phyloP scores from a whole-genome alignment of 805 yeast species.

The Peterozyma toletana region DNA sequence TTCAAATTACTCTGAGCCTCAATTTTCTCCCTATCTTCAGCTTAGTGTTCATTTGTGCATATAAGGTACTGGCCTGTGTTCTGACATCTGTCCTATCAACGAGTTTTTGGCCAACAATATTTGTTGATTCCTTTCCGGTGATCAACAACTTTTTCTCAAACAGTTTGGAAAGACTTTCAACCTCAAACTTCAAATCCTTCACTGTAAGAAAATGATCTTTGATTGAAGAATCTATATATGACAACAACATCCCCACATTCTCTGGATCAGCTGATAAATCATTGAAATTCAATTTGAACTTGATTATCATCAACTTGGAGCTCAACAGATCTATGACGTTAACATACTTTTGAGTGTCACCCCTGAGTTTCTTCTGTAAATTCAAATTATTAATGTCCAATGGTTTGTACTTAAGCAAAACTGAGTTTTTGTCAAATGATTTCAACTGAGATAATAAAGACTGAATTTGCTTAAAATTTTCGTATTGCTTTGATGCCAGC shows the following conservation, averaged over 20 bases:
- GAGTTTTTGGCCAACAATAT: background rate
- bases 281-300: conserved; percentile 21
- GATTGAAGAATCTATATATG: conserved; percentile 17
- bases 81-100: background rate
- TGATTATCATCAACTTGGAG: conserved; percentile 18
- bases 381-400: conserved; percentile 14
- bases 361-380: conserved; percentile 11
- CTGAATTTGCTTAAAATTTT: background rate
- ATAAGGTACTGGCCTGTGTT: background rate
- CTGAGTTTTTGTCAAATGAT: background rate
- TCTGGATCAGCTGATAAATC: conserved; percentile 18
- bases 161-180: background rate
- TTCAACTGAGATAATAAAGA: background rate
- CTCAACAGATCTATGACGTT: conserved; percentile 12
- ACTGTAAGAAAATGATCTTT: conserved; percentile 12
- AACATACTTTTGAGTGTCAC: conserved; percentile 10
- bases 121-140: background rate
- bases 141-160: background rate
- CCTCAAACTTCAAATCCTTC: conserved; percentile 12
- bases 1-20: background rate
- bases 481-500: background rate
- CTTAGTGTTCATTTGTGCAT: background rate
- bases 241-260: conserved; percentile 19
- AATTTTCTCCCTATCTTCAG: conserved; percentile 5
- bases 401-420: conserved; percentile 8